These are phyloP conservation scores for Conticribra weissflogii DNA, from an alignment of 108 stramenopile species.

Conservation along the genomic window DNA sequence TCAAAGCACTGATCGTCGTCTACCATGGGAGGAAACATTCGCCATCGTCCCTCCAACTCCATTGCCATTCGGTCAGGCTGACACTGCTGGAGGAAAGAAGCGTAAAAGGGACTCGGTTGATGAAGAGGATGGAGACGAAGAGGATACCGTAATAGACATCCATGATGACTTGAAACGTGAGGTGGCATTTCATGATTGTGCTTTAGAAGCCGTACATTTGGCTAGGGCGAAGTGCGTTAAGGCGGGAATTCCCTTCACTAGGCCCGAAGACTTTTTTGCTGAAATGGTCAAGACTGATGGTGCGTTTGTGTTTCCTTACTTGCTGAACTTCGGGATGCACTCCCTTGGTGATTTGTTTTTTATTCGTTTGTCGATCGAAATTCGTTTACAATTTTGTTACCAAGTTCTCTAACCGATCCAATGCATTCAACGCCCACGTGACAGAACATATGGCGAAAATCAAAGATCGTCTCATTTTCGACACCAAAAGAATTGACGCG, in stretches of 20 bases:
- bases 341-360: too few relatives aligned
- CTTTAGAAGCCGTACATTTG: slow-evolving; percentile 85
- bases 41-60: slow-evolving; percentile 66
- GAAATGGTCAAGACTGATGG: slow-evolving; percentile 99
- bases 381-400: background rate
- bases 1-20: slow-evolving; percentile 18
- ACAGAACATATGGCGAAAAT: slow-evolving; percentile 94
- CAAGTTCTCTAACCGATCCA: slow-evolving; percentile 16
- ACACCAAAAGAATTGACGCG: slow-evolving; percentile 98
- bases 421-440: slow-evolving; percentile 7
- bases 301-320: too few relatives aligned
- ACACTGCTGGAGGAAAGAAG: background rate
- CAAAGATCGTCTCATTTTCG: slow-evolving; percentile 97
- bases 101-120: slow-evolving; percentile 12
- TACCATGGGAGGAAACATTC: slow-evolving; percentile 85
- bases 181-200: slow-evolving; percentile 94
- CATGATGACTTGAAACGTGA: slow-evolving; percentile 98
- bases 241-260: slow-evolving; percentile 71
- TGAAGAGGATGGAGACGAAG: slow-evolving; percentile 36
- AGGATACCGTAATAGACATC: slow-evolving; percentile 67
- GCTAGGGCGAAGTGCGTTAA: slow-evolving; percentile 69
- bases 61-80: slow-evolving; percentile 64
- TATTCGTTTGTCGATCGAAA: background rate
- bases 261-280: slow-evolving; percentile 98
- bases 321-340: too few relatives aligned